Base-by-base conservation (phyloP, 2,329 filamentous ascomycete species). In the Penicillium fuscoglaucum region DNA sequence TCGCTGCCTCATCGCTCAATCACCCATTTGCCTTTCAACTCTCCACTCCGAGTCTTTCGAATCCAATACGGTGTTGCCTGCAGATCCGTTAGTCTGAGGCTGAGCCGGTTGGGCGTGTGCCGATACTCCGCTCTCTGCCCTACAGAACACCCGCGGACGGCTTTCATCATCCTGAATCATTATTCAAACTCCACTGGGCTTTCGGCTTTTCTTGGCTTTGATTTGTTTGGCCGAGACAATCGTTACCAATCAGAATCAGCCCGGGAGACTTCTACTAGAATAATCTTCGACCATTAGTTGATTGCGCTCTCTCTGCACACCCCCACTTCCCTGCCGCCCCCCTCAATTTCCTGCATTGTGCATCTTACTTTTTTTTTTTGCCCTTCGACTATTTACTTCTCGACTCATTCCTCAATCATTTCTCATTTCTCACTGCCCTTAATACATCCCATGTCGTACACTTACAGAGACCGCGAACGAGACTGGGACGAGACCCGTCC, bases 401-500 rank as follows among this genome's bases (percentile, higher is more conserved):
- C 45, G 7, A 41, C 12, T 55, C 45, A 37, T 58, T 48, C 65
- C 57, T 53, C 31, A 46, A 46, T 55, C 33, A 39, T 48, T 40
- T 31, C 24, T 60, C 59, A 65, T 62, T 61, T 67, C 37, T 43
- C 46, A 55, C 56, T 31, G 37, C 35, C 40, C 29, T 55, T 31
- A 48, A 26, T 21, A 24, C 45, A 45, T 57, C 59, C 56, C 45
- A 75, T 75, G 70, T 75, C 74, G 55, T 74, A 75, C 64, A 61
- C 68, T 24, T 74, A 76, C 66, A 70, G 73, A 70, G 75, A 78
- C 53, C 68, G 72, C 44, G 72, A 78, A 49, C 68, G 75, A 51
- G 74, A 74, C 37, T 79, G 74, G 68, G 77, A 80, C 58, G 77
- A 79, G 44, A 69, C 71, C 60, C 73, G 76, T 55, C 72, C 74